Conservation (phyloP, 768 basidiomycete genomes). For the Boletus coccyginus region DNA sequence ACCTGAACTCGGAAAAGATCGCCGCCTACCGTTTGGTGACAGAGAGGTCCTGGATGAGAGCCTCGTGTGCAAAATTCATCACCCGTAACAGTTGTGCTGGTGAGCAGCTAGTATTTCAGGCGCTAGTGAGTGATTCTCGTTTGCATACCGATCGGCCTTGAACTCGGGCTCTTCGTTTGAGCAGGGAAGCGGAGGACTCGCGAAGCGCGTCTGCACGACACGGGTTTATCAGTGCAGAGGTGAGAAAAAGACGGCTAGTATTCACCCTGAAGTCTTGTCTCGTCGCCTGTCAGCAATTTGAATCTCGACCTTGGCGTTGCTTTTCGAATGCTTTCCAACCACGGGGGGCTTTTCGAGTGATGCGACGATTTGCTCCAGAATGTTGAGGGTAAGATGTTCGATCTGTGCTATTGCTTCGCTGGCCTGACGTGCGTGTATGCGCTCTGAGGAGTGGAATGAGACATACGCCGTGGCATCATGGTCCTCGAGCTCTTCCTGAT, state of each 20-base stretch:
- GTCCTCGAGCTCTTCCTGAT: conserved; percentile 13
- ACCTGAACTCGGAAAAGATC: conserved; percentile 6
- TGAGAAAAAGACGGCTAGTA: conserved; percentile 1
- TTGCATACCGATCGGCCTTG: conserved; percentile 41
- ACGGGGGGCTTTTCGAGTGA: conserved; percentile 9
- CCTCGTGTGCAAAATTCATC: conserved; percentile 68
- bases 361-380: conserved; percentile 32
- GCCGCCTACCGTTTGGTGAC: conserved; percentile 61
- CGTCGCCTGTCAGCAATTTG: conserved; percentile 38
- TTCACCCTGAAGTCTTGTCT: conserved; percentile 28
- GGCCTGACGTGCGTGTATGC: conserved; percentile 1
- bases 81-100: conserved; percentile 69
- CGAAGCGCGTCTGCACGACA: conserved; percentile 7
- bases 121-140: no score
- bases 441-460: background rate
- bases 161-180: conserved; percentile 35
- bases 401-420: conserved; percentile 28
- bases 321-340: background rate
- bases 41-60: conserved; percentile 50
- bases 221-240: background rate
- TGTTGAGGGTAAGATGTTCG: conserved; percentile 29
- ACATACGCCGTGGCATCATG: conserved; percentile 7
- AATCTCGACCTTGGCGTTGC: conserved; percentile 30
- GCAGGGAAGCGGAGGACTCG: conserved; percentile 38
- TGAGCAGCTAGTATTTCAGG: background rate